Evolutionary conservation across 139 green algal genomes (phyloP).

Genomic region (Picochlorum sp.): DNA sequence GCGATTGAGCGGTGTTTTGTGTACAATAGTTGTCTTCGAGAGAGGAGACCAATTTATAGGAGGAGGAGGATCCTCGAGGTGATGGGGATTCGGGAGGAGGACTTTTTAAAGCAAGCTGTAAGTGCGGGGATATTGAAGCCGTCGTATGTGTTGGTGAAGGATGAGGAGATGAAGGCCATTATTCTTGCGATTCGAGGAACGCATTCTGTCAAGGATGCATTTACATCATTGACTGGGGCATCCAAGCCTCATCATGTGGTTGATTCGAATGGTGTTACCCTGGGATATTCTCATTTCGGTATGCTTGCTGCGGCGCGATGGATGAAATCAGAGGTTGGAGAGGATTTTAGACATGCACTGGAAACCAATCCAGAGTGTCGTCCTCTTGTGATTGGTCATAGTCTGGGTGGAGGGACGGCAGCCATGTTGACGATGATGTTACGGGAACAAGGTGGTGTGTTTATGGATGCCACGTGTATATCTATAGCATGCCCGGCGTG

Average conservation of each 20-base stretch:
- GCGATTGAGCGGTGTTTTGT: conserved; percentile 51
- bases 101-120: conserved; percentile 57
- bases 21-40: conserved; percentile 63
- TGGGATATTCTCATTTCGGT: conserved; percentile 80
- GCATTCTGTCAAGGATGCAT: conserved; percentile 69
- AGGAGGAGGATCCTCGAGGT: conserved; percentile 34
- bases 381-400: conserved; percentile 55
- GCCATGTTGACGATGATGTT: conserved; percentile 86
- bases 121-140: conserved; percentile 67
- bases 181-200: conserved; percentile 76
- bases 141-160: conserved; percentile 59
- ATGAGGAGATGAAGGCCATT: conserved; percentile 42
- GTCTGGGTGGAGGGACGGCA: conserved; percentile 73
- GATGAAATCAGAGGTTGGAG: conserved; percentile 39
- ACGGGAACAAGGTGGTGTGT: conserved; percentile 28
- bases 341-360: conserved; percentile 45
- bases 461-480: conserved; percentile 48
- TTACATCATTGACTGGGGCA: conserved; percentile 63
- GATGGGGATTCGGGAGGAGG: conserved; percentile 30
- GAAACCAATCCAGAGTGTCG: conserved; percentile 27
- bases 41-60: conserved; percentile 39
- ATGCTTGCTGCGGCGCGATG: conserved; percentile 83
- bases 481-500: conserved; percentile 75
- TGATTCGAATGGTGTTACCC: conserved; percentile 44
- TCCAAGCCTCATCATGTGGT: conserved; percentile 79